phyloP scores from a whole-genome alignment of 495 filamentous ascomycete species.

The Trichoderma gamsii region DNA sequence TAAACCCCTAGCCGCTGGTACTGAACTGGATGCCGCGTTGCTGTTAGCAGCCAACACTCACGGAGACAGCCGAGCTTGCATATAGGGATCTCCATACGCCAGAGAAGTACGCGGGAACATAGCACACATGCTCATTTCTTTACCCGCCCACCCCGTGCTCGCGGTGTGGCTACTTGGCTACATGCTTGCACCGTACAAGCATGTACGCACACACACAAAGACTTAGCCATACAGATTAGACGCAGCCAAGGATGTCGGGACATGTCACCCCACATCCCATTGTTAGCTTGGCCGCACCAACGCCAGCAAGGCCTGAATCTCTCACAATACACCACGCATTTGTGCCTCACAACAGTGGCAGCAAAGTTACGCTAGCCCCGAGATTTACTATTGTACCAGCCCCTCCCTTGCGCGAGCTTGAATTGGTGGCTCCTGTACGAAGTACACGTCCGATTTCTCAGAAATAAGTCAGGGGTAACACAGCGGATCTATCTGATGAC shows the following conservation, averaged over 20 bases:
- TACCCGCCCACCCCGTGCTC: not conserved
- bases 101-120: not conserved
- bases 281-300: not conserved
- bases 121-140: not conserved
- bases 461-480: not conserved
- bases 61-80: not conserved
- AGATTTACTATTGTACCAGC: not conserved
- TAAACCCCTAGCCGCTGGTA: too few species aligned
- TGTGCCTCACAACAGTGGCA: not conserved
- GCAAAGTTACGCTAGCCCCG: conserved; percentile 1
- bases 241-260: not conserved
- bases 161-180: not conserved
- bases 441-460: not conserved
- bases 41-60: not conserved
- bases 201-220: not conserved
- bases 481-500: conserved; percentile 2
- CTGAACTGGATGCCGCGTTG: too few species aligned
- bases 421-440: conserved; percentile 1
- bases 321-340: not conserved
- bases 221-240: not conserved
- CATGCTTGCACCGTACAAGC: too few species aligned
- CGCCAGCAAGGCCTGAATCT: not conserved
- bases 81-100: not conserved
- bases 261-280: conserved; percentile 10
- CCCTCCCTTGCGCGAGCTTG: not conserved